A percentile compares a stretch with the other conserved stretches of the same genome.
phyloP scores from a whole-genome alignment of 768 basidiomycete species.

The Phallus indusiatus region DNA sequence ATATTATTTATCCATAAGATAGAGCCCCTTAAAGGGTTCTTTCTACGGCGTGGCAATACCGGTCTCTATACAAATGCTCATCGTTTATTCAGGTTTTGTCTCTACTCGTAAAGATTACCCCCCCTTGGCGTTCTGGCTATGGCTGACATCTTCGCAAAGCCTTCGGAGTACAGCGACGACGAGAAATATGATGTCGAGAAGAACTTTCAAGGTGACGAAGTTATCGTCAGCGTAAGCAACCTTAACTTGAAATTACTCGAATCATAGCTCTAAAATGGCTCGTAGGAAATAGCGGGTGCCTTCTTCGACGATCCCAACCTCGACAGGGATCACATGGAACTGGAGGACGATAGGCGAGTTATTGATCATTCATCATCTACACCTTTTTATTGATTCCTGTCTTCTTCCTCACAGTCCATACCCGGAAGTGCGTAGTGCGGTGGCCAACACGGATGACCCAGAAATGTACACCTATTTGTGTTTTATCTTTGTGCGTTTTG shows the following conservation, averaged over 20 bases:
- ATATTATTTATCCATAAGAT: no score
- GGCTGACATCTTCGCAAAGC: background rate
- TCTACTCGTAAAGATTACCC: background rate
- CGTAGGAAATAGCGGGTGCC: conserved; percentile 5
- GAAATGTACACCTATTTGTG: conserved; percentile 24
- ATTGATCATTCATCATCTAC: conserved; percentile 8
- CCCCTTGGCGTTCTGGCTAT: background rate
- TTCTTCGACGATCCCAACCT: conserved; percentile 46
- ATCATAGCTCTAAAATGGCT: background rate
- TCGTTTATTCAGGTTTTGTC: no score
- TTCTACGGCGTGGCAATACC: no score
- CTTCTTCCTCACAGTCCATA: conserved; percentile 34
- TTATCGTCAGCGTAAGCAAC: background rate
- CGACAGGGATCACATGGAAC: conserved; percentile 35
- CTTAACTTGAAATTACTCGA: background rate
- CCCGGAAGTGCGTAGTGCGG: conserved; percentile 62
- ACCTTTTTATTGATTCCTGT: conserved; percentile 2
- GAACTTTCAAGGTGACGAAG: background rate
- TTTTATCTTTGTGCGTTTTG: background rate
- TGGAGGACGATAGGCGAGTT: conserved; percentile 23
- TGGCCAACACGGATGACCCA: conserved; percentile 63
- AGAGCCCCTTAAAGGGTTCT: no score
- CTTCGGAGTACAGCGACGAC: background rate
- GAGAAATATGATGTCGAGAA: conserved; percentile 4
- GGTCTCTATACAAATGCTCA: no score